Evolutionary conservation across 192 early-diverging fungal species (phyloP), one percentile per base, ranked within the genome.

Genomic region (Chytriomyces confervae): DNA sequence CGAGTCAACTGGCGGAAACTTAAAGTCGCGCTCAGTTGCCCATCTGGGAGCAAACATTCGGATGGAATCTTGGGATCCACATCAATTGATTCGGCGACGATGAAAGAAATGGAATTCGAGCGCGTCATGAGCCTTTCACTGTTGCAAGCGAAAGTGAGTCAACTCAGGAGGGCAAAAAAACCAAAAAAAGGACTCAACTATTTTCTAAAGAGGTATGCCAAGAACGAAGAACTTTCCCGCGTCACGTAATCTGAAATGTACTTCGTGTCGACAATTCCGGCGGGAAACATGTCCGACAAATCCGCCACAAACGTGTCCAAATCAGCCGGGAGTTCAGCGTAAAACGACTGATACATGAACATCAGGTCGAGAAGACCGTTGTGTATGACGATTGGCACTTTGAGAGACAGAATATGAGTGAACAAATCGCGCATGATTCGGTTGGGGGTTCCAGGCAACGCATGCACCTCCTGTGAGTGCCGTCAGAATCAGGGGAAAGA

Each of bases 331-430:
- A 98, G 83, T 45, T 86, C 82, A 0, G 93, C 92, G 76, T 94
- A 93, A 75, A 99, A 95, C 11, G 91, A 81, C 50, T 96, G 91
- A 81, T 98, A 98, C 9, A 99, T 66, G 80, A 96, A 98, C 74
- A 97, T 90, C 10, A 98, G 79, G 80, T 99, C 98, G 44, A 97
- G 84, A 23, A 98, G 84, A 0, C 97, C 98, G 80, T 98, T 98
- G 87, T 99, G 98, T 0, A 96, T 83, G 8, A 96, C 87, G 16
- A 99, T 78, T 2, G 95, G 94, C 13, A 91, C 79, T 16, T 78
- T 80, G 5, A 70, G 69, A 2, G 61, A 7, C 50, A 87, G 61
- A 49, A 86, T 79, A 45, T 83, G 80, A 44, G 74, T 45, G 49
- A 83, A 86, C 16, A 86, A 45, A 46, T 53, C 69, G 16, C 86